A percentile compares a stretch with the other conserved stretches of the same genome.
Evolutionary conservation across 306 rosid genomes (phyloP).

Genomic region (Mimosa bimucronata): DNA sequence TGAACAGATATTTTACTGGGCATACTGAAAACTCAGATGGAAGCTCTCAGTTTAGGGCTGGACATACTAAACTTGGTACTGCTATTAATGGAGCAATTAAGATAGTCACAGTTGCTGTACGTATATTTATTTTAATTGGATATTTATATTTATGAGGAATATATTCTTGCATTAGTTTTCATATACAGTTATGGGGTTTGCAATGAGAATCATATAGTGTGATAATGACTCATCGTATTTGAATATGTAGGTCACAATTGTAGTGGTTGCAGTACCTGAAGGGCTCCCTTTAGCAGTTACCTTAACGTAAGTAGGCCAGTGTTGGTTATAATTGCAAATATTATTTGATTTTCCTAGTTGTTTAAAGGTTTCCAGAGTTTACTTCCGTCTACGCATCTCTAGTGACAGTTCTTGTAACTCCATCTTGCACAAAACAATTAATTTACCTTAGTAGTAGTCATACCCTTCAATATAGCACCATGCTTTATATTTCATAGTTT

Average conservation of each 20-base stretch:
- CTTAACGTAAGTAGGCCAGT: slow-evolving; percentile 69
- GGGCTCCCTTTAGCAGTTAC: slow-evolving; percentile 96
- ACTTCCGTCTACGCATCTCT: neutral
- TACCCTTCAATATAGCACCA: slow-evolving; percentile 2
- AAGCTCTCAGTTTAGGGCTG: slow-evolving; percentile 55
- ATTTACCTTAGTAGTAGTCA: slow-evolving; percentile 1
- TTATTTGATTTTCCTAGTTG: neutral
- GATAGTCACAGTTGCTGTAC: slow-evolving; percentile 85
- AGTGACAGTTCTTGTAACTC: slow-evolving; percentile 11
- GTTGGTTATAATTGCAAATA: slow-evolving; percentile 14
- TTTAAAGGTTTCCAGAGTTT: neutral
- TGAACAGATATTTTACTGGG: slow-evolving; percentile 80
- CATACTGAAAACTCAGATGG: slow-evolving; percentile 59
- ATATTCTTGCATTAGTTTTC: slow-evolving; percentile 11
- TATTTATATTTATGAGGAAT: slow-evolving; percentile 2
- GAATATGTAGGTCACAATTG: slow-evolving; percentile 78
- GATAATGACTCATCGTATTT: slow-evolving; percentile 22
- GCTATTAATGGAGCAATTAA: slow-evolving; percentile 81
- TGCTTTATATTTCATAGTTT: neutral
- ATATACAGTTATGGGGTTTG: neutral
- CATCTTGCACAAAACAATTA: neutral
- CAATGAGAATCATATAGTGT: slow-evolving; percentile 6
- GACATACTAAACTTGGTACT: slow-evolving; percentile 64
- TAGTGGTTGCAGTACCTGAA: slow-evolving; percentile 97
- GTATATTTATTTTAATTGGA: slow-evolving; percentile 26